Evolutionary conservation across 176 grass and related monocot genomes (phyloP), one percentile per base, ranked within the genome.

Genomic region (Avena eriantha): DNA sequence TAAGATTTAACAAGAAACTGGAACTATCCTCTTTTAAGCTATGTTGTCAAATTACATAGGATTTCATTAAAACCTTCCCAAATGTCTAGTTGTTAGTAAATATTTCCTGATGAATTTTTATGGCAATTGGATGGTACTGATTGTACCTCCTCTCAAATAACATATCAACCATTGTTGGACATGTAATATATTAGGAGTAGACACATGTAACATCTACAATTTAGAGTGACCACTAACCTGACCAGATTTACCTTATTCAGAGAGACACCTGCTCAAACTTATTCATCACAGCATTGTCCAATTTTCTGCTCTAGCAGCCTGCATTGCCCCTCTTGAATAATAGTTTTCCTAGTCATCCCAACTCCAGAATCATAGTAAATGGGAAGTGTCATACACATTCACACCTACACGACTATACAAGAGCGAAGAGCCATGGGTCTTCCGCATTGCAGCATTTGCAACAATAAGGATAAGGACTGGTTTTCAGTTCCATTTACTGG

Each of bases 111-210:
- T 17, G 10, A 24, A 10, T 69, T 10, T 31, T 56, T 66, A 76
- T 41, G 17, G 55, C 55, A 18, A 0, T 70, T 70, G 17, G 35
- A 10, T 18, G 65, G 31, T 68, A 31, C 63, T 68, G 34, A 1
- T 8, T 36, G 26, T 33, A 33, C 66, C 34, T 69, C 34, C 66
- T 41, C 67, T 70, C 17, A 41, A 70, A 70, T 36, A 70, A 5
- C 16, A 70, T 69, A 69, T 39, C 33, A 69, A 69, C 66, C 17
- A 35, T 69, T 39, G 33, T 36, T 69, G 66, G 34, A 69, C 66
- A 70, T 43, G 68, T 8, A 43, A 12, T 70, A 70, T 17, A 13
- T 39, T 1, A 58, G 16, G 16, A 39, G 33, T 39, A 39, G 17
- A 69, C 15, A 69, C 4, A 19, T 69, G 33, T 10, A 39, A 69